phyloP scores from a whole-genome alignment of 2,329 filamentous ascomycete species.

The Amesomyces nigricolor region DNA sequence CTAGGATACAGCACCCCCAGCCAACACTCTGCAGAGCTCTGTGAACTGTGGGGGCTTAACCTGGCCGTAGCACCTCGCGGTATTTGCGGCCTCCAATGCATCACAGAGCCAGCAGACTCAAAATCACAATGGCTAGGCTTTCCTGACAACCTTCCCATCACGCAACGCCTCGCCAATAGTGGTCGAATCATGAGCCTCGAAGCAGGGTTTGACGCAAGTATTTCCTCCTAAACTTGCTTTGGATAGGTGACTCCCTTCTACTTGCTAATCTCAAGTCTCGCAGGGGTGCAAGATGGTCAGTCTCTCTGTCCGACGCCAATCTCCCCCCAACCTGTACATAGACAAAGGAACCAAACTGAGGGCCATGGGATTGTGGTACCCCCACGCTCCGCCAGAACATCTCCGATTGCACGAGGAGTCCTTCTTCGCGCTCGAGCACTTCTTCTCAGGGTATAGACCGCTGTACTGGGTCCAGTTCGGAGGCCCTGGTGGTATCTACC shows the following conservation, averaged over 20 bases:
- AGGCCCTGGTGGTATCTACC: background rate
- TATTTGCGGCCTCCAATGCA: background rate
- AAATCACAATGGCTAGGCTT: background rate
- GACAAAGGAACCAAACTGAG: background rate
- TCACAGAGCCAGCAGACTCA: background rate
- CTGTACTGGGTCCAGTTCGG: constrained; percentile 4
- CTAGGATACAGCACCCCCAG: constrained; percentile 1
- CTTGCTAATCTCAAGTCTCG: background rate
- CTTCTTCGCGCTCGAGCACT: background rate
- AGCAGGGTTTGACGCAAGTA: constrained; percentile 1
- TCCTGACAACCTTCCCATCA: background rate
- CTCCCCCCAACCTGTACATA: background rate
- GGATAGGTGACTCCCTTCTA: background rate
- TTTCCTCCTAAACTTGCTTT: background rate
- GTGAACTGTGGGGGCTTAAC: background rate
- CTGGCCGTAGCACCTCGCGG: constrained; percentile 4
- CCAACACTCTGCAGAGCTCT: background rate
- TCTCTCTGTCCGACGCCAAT: background rate
- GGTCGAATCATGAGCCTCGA: background rate
- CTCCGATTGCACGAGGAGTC: constrained; percentile 3
- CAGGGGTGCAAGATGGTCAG: constrained; percentile 7
- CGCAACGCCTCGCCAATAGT: background rate
- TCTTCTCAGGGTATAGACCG: background rate
- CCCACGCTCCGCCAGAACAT: background rate
- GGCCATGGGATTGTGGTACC: constrained; percentile 2